phyloP scores from a whole-genome alignment of 2,329 filamentous ascomycete genomes.

The Aspergillus japonicus region DNA sequence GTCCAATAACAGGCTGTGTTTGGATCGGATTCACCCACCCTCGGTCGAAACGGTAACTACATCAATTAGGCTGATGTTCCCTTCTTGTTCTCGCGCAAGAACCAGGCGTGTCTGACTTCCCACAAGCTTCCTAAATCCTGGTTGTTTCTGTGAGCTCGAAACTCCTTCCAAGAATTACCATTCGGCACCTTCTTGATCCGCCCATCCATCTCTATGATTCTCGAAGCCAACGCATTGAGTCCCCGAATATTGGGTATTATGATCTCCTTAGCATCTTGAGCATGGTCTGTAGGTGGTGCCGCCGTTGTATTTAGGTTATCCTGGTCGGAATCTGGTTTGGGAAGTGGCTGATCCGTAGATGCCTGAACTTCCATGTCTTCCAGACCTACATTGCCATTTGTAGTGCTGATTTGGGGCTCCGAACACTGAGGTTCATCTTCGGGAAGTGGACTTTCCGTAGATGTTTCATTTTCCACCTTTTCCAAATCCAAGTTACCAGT shows the following conservation, averaged over 20 bases:
- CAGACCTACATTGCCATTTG: too few species aligned
- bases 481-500: conserved; percentile 3
- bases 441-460: too few species aligned
- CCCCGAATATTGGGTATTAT: conserved; percentile 30
- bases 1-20: not conserved
- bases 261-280: conserved; percentile 20
- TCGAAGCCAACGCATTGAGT: conserved; percentile 30
- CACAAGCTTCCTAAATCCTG: conserved; percentile 49
- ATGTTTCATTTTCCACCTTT: not conserved
- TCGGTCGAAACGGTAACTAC: not conserved
- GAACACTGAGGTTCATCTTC: too few species aligned
- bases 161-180: conserved; percentile 45
- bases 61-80: not conserved
- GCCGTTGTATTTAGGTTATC: not conserved
- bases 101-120: conserved; percentile 45
- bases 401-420: too few species aligned
- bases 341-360: not conserved
- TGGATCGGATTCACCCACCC: not conserved
- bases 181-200: conserved; percentile 32
- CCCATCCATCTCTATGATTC: conserved; percentile 43
- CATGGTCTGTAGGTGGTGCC: not conserved
- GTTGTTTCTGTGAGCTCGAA: conserved; percentile 45
- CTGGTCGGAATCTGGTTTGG: conserved; percentile 1
- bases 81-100: conserved; percentile 21
- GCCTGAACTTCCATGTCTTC: too few species aligned